A percentile compares a stretch with the other conserved stretches of the same genome.
These are phyloP conservation scores for Blastocystis hominis DNA, from an alignment of 352 stramenopile species.

Conservation along the genomic window DNA sequence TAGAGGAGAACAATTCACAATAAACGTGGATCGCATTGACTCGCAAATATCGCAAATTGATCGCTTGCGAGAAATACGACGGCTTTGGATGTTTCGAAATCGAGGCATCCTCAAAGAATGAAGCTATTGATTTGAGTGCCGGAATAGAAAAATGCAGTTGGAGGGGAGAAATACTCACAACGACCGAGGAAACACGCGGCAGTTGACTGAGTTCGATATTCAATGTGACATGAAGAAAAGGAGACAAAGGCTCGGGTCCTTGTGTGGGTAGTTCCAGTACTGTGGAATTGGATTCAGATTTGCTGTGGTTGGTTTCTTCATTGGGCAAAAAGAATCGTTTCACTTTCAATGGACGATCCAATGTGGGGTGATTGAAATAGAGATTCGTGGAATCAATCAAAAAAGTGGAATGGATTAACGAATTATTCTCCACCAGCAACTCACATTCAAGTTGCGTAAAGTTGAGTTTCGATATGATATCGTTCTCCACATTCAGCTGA, in stretches of 20 bases:
- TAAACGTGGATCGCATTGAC: constrained; percentile 32
- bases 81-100: background rate
- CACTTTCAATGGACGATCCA: background rate
- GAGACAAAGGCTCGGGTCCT: background rate
- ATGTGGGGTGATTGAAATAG: background rate
- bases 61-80: background rate
- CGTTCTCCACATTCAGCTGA: background rate
- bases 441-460: background rate
- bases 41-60: background rate
- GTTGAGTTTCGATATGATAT: background rate
- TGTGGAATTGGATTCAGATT: no score
- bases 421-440: background rate
- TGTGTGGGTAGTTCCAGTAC: no score
- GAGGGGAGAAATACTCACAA: background rate
- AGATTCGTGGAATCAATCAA: background rate
- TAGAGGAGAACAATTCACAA: background rate
- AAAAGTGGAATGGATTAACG: background rate
- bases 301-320: background rate
- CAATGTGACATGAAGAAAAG: background rate
- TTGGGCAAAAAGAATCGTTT: background rate
- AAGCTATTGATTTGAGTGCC: background rate
- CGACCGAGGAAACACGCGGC: background rate
- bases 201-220: background rate
- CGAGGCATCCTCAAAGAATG: background rate
- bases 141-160: background rate